Conservation (phyloP, 768 basidiomycete species). For the Boletus subcaerulescens region DNA sequence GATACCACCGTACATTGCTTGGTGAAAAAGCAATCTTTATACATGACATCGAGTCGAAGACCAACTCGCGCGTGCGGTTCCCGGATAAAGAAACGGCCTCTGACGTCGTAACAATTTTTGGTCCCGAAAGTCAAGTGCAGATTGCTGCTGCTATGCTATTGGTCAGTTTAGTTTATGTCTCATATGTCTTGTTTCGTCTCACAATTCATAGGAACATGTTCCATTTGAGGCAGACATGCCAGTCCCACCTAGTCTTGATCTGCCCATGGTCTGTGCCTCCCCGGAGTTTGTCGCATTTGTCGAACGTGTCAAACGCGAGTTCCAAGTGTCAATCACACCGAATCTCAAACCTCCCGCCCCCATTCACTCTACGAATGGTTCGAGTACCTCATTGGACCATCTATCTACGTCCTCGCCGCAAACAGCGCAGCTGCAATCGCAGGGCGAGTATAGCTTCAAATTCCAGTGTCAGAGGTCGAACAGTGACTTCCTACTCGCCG, state of each 20-base stretch:
- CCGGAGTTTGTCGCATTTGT: conserved; percentile 84
- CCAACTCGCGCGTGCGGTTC: conserved; percentile 89
- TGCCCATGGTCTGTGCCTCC: conserved; percentile 70
- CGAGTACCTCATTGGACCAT: conserved; percentile 48
- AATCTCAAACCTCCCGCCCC: conserved; percentile 56
- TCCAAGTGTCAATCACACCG: conserved; percentile 86
- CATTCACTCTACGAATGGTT: conserved; percentile 43
- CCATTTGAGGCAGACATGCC: conserved; percentile 95
- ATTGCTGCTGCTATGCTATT: conserved; percentile 95
- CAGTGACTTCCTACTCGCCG: conserved; percentile 87
- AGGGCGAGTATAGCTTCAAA: conserved; percentile 84
- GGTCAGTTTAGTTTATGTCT: conserved; percentile 42
- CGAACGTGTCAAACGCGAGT: conserved; percentile 89
- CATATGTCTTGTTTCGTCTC: not conserved
- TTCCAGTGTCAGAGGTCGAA: conserved; percentile 95
- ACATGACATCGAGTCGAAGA: conserved; percentile 94
- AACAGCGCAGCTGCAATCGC: conserved; percentile 15
- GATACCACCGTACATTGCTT: conserved; percentile 91
- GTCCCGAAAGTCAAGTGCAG: conserved; percentile 94
- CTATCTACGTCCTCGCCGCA: conserved; percentile 27
- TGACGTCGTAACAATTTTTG: conserved; percentile 93
- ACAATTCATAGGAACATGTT: conserved; percentile 75
- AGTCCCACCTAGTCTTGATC: conserved; percentile 78
- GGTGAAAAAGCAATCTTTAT: conserved; percentile 98
- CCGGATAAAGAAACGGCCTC: conserved; percentile 93